Evolutionary conservation across 331 rosid genomes (phyloP).

Genomic region (Telfairia occidentalis): DNA sequence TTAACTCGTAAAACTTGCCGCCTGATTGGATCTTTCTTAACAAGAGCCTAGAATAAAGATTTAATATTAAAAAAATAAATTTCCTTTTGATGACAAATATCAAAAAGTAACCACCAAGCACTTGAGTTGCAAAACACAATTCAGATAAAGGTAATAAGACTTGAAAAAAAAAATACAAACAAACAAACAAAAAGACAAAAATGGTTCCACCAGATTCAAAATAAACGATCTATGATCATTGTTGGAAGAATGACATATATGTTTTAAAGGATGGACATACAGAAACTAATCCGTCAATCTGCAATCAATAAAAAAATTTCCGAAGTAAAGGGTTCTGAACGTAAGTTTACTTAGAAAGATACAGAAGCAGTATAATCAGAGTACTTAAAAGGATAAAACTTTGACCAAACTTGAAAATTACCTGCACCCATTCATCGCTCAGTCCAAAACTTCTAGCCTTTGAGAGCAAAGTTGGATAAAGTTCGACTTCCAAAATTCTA

Average conservation of each 20-base stretch:
- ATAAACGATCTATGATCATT: background rate
- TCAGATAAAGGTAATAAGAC: background rate
- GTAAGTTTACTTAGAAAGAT: background rate
- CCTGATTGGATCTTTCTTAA: constrained; percentile 84
- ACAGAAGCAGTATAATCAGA: background rate
- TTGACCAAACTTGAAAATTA: constrained; percentile 22
- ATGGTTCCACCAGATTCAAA: background rate
- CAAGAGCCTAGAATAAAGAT: constrained; percentile 52
- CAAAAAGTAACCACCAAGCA: background rate
- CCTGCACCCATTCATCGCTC: constrained; percentile 85
- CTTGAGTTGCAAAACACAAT: background rate
- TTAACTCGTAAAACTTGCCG: constrained; percentile 88
- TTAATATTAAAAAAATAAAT: background rate
- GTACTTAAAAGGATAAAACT: constrained; percentile 7
- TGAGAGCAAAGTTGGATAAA: constrained; percentile 88
- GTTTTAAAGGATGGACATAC: background rate
- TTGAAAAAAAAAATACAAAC: too few relatives aligned
- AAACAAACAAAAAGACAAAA: too few relatives aligned
- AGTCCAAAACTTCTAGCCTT: constrained; percentile 93
- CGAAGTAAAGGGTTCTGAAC: background rate
- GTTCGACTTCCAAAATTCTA: constrained; percentile 86
- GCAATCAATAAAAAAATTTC: background rate
- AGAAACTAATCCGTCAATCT: background rate
- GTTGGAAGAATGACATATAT: background rate
- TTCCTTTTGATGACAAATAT: background rate